These are phyloP conservation scores for Ophiostoma himal-ulmi DNA, from an alignment of 2,329 filamentous ascomycete species.

Conservation along the genomic window DNA sequence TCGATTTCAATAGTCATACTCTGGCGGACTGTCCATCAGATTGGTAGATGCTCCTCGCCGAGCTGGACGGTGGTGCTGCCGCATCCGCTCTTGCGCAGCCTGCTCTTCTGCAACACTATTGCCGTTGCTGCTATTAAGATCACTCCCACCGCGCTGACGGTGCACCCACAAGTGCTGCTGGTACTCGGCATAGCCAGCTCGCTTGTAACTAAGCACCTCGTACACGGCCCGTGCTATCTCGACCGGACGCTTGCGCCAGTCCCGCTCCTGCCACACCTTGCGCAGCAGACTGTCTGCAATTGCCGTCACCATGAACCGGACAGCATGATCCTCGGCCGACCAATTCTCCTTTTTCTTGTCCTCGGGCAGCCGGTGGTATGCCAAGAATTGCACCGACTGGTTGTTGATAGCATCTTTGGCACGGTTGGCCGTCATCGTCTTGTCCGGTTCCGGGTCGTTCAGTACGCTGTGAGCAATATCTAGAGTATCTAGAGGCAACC, in stretches of 20 bases:
- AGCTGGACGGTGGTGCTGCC: neutral
- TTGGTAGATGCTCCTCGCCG: neutral
- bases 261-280: slow-evolving; percentile 32
- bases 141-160: neutral
- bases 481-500: neutral
- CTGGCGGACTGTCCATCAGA: slow-evolving; percentile 3
- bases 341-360: slow-evolving; percentile 37
- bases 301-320: slow-evolving; percentile 37
- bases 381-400: slow-evolving; percentile 31
- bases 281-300: slow-evolving; percentile 35
- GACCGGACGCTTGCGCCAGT: slow-evolving; percentile 32
- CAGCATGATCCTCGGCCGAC: slow-evolving; percentile 36
- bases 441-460: slow-evolving; percentile 22
- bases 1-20: neutral
- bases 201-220: slow-evolving; percentile 36
- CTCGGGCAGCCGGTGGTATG: slow-evolving; percentile 32
- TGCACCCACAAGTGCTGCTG: slow-evolving; percentile 15
- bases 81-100: neutral
- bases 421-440: slow-evolving; percentile 31
- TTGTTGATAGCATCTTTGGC: slow-evolving; percentile 33
- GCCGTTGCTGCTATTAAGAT: neutral
- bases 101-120: neutral
- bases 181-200: slow-evolving; percentile 28
- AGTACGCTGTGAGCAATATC: neutral
- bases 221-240: slow-evolving; percentile 35